Evolutionary conservation across 169 alveolate species (phyloP).

Genomic region (Besnoitia besnoiti): DNA sequence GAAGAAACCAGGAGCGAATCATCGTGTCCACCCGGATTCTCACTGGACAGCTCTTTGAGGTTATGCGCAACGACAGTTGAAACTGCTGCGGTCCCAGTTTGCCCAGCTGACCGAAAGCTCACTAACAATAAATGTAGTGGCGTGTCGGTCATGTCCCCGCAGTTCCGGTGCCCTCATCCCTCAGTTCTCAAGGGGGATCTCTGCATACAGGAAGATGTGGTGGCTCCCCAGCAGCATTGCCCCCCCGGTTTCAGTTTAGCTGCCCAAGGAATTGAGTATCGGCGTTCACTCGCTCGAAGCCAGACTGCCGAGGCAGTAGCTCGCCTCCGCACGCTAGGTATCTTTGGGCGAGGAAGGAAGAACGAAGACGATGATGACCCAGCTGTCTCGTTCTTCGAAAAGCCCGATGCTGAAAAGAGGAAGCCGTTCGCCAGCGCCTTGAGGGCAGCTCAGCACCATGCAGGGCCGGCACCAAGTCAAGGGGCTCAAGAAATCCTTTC

Average conservation of each 20-base stretch:
- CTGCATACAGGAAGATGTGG: background rate
- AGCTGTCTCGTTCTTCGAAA: background rate
- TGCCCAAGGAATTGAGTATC: background rate
- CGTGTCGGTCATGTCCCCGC: background rate
- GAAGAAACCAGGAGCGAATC: background rate
- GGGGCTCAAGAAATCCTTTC: background rate
- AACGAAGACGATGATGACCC: background rate
- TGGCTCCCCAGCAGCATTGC: conserved; percentile 10
- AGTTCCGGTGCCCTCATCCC: conserved; percentile 23
- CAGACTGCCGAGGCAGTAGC: background rate
- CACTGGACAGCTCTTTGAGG: background rate
- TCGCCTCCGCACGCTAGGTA: background rate
- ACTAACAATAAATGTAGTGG: conserved; percentile 17
- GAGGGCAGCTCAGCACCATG: conserved; percentile 9
- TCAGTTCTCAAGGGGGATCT: conserved; percentile 13
- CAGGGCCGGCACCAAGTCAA: no score
- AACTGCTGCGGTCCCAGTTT: background rate
- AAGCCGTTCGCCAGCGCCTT: background rate
- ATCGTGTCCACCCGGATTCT: conserved; percentile 24
- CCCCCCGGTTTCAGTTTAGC: conserved; percentile 6
- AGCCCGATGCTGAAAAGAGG: background rate
- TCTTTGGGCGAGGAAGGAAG: background rate
- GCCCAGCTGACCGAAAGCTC: background rate
- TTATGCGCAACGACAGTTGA: background rate
- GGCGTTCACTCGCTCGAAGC: background rate